Percentiles rank a stretch among this genome's conserved stretches.
Conservation (phyloP, 2,329 filamentous ascomycete genomes). For the Dothideomycetes sp. region DNA sequence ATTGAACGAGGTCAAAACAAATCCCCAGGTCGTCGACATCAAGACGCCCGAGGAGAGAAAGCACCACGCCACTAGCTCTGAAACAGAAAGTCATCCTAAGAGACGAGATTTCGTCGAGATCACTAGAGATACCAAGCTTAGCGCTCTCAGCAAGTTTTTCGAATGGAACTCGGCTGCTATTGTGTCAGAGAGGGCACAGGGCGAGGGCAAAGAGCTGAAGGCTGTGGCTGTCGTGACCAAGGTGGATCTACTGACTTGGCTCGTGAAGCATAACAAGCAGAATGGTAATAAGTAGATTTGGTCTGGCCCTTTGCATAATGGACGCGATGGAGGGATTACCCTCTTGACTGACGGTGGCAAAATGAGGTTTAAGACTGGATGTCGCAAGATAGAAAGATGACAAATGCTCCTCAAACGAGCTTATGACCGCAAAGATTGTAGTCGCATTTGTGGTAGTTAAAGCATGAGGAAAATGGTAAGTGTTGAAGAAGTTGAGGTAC, state of each 20-base stretch:
- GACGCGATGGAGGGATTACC: too few relatives aligned
- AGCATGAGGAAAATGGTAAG: too few relatives aligned
- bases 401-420: background rate
- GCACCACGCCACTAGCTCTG: conserved; percentile 17
- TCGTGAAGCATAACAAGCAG: conserved; percentile 54
- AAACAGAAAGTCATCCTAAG: conserved; percentile 32
- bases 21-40: conserved; percentile 54
- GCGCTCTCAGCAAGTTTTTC: conserved; percentile 79
- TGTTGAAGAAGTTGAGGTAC: too few relatives aligned
- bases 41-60: conserved; percentile 28
- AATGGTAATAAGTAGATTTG: conserved; percentile 7
- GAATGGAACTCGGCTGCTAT: conserved; percentile 97
- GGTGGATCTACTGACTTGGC: conserved; percentile 86
- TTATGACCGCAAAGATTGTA: background rate
- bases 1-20: conserved; percentile 82
- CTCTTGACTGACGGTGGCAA: too few relatives aligned
- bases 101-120: conserved; percentile 79
- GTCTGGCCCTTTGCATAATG: background rate
- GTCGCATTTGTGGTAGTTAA: too few relatives aligned
- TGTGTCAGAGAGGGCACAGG: conserved; percentile 65
- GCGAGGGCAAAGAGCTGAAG: conserved; percentile 47
- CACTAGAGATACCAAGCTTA: conserved; percentile 76
- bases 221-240: conserved; percentile 90
- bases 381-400: background rate
- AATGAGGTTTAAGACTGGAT: background rate